These are phyloP conservation scores for Delitschia confertaspora DNA, from an alignment of 495 filamentous ascomycete genomes.

Conservation along the genomic window DNA sequence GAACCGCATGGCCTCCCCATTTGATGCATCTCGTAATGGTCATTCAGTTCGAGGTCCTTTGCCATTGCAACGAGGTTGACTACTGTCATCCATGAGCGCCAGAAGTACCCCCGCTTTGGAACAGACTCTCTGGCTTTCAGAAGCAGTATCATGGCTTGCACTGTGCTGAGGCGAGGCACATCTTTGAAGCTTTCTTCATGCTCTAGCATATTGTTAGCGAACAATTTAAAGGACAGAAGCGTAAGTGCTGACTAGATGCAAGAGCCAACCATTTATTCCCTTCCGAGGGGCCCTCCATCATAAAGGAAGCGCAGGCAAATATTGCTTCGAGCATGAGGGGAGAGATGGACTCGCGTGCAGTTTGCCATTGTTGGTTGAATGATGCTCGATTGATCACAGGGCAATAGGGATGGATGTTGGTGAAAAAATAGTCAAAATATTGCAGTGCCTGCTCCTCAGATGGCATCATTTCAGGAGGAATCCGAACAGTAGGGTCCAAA, in stretches of 20 bases:
- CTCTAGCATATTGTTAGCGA: slow-evolving; percentile 42
- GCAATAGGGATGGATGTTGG: slow-evolving; percentile 90
- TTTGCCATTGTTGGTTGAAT: slow-evolving; percentile 89
- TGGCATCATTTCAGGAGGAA: slow-evolving; percentile 92
- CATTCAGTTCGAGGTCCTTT: slow-evolving; percentile 84
- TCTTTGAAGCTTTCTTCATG: slow-evolving; percentile 97
- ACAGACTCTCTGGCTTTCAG: slow-evolving; percentile 85
- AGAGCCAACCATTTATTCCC: slow-evolving; percentile 92
- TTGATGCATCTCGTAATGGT: slow-evolving; percentile 71
- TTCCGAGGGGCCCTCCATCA: slow-evolving; percentile 73
- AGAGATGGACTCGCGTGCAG: slow-evolving; percentile 75
- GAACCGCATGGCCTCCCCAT: slow-evolving; percentile 61
- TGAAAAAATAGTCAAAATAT: slow-evolving; percentile 90
- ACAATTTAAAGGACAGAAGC: not conserved
- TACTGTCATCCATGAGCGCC: slow-evolving; percentile 94
- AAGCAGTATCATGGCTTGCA: slow-evolving; percentile 82
- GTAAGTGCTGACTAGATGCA: slow-evolving; percentile 62
- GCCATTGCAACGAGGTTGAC: slow-evolving; percentile 88
- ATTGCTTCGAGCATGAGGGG: slow-evolving; percentile 87
- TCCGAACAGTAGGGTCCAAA: slow-evolving; percentile 68
- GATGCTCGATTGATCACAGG: slow-evolving; percentile 78
- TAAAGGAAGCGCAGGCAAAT: slow-evolving; percentile 82
- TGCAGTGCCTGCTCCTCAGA: slow-evolving; percentile 70
- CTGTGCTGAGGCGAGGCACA: slow-evolving; percentile 82
- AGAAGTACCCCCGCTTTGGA: slow-evolving; percentile 93